Percentiles rank a stretch among this genome's conserved stretches.
phyloP scores from a whole-genome alignment of 768 basidiomycete genomes.

The Lepiota brunneoincarnata region DNA sequence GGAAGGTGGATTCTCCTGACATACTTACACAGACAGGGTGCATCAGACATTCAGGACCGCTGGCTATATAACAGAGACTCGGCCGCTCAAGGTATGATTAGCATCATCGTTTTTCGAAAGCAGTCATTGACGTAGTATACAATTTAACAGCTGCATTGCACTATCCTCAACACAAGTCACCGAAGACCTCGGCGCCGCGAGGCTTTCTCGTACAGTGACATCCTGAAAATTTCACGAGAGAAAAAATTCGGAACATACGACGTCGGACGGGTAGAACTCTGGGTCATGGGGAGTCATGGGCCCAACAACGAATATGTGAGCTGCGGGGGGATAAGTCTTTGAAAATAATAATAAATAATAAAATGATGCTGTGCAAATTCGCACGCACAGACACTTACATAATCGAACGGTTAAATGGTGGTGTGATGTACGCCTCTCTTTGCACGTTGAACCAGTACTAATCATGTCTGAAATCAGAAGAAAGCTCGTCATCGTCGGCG shows the following conservation, averaged over 20 bases:
- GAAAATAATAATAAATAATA: slow-evolving; percentile 10
- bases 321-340: slow-evolving; percentile 32
- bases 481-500: slow-evolving; percentile 98
- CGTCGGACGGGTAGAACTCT: slow-evolving; percentile 60
- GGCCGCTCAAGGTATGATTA: slow-evolving; percentile 47
- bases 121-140: neutral
- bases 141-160: slow-evolving; percentile 43
- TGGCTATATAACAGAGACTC: slow-evolving; percentile 40
- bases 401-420: slow-evolving; percentile 12
- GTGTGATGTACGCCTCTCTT: slow-evolving; percentile 13
- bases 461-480: slow-evolving; percentile 96
- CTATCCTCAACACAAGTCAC: slow-evolving; percentile 46
- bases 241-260: slow-evolving; percentile 48
- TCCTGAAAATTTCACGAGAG: slow-evolving; percentile 16
- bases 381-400: slow-evolving; percentile 14
- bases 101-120: neutral
- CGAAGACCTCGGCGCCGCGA: slow-evolving; percentile 32
- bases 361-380: neutral
- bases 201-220: slow-evolving; percentile 38
- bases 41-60: slow-evolving; percentile 30
- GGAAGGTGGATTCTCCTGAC: neutral
- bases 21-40: slow-evolving; percentile 24
- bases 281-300: slow-evolving; percentile 69
- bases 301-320: slow-evolving; percentile 61
- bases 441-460: slow-evolving; percentile 7